Base-by-base conservation (phyloP, 2,329 filamentous ascomycete species). In the Chalaropsis thielavioides region DNA sequence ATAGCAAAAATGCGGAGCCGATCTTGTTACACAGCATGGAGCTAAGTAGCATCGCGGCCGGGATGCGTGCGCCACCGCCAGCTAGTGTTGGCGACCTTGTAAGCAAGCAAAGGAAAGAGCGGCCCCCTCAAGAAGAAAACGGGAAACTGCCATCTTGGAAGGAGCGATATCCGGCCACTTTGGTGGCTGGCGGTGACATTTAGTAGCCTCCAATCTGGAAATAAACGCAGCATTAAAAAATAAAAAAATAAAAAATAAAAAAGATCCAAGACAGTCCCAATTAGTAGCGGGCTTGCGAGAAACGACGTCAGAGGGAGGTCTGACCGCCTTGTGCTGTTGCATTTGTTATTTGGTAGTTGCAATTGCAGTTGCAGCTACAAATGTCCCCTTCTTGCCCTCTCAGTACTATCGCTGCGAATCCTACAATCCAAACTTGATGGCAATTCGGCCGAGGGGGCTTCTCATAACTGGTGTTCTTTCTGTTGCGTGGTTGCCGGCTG, bases 11-110 rank as follows among this genome's bases (percentile, higher is more conserved):
- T 49, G 62, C 27, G 22, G 62, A 13, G 49, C 15, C 38, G 2
- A n/a, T 38, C 22, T 46, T 64, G 62, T 64, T 64, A 64, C 62
- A 64, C 62, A 64, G 17, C 62, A 64, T 64, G 62, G 24, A 49
- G 19, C 62, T 31, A 64, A 64, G 62, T 44, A 59, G 40, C 62
- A 64, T 64, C 27, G 54, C 35, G 31, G 22, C 49, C 40, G 54
- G 51, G 49, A 44, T 59, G 38, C 40, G 24, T 56, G 49, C 62
- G 62, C 35, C 49, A 19, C 46, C 11, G 24, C 13, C 41, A 59
- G 10, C 15, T 24, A 59, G 62, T n/a, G 24, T 38, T 56, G 51
- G 51, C 62, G 35, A 56, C 40, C 40, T 58, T 40, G 24, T 35
- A 22, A 38, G 10, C 22, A 40, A 59, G 43, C 10, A 62, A 62